Percentiles rank a stretch among this genome's conserved stretches.
Evolutionary conservation across 2,329 filamentous ascomycete genomes (phyloP).

Genomic region (Calonectria pteridis): DNA sequence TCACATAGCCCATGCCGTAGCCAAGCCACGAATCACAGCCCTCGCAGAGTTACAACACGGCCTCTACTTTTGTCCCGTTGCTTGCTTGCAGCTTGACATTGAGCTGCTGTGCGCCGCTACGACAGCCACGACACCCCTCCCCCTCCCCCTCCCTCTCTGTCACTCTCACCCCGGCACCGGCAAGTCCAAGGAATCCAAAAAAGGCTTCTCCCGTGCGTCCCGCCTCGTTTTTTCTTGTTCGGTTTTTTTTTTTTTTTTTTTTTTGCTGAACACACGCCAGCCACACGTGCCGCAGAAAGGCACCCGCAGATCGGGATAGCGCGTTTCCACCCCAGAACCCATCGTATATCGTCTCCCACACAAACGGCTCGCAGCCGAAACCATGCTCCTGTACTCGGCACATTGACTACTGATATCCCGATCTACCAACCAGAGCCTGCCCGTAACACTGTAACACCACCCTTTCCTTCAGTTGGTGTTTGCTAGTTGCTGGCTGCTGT

Average conservation of each 20-base stretch:
- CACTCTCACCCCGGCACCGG: constrained; percentile 5
- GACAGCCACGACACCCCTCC: neutral
- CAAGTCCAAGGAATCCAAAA: constrained; percentile 16
- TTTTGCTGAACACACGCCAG: neutral
- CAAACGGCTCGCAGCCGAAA: constrained; percentile 12
- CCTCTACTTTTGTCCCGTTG: neutral
- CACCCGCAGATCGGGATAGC: constrained; percentile 4
- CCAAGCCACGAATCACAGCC: constrained; percentile 3
- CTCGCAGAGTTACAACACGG: constrained; percentile 5
- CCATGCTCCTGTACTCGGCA: neutral
- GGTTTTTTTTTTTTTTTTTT: neutral
- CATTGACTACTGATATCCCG: neutral
- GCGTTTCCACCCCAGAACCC: neutral
- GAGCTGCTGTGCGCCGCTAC: neutral
- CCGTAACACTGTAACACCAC: neutral
- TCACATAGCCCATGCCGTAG: neutral
- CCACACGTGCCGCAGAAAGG: neutral
- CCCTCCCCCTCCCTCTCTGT: neutral
- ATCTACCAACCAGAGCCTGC: neutral
- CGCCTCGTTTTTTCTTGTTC: constrained; percentile 1
- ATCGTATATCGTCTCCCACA: constrained; percentile 4
- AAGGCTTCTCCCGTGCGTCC: constrained; percentile 6
- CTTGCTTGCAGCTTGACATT: constrained; percentile 14
- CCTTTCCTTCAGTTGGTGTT: neutral
- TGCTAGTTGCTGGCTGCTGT: neutral